Percentiles rank a stretch among this genome's conserved stretches.
Conservation (phyloP, 2,329 filamentous ascomycete species). For the Cladorrhinum sp. region DNA sequence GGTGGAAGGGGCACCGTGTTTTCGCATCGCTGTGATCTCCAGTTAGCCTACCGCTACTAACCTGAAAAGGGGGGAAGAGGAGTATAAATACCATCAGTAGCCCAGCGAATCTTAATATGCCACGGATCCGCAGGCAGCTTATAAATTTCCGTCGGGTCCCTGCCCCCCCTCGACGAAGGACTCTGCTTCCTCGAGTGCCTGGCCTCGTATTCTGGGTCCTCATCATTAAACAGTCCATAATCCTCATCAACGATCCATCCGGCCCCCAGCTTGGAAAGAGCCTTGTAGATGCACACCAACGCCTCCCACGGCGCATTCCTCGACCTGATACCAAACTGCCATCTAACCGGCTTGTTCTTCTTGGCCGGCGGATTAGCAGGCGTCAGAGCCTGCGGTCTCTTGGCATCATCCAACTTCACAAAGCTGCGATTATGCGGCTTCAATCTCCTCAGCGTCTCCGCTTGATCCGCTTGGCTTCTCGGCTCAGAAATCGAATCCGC, state of each 20-base stretch:
- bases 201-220: constrained; percentile 40
- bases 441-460: constrained; percentile 73
- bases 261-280: constrained; percentile 80
- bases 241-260: constrained; percentile 75
- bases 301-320: constrained; percentile 93
- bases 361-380: constrained; percentile 63
- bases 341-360: constrained; percentile 78
- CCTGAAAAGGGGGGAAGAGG: constrained; percentile 40
- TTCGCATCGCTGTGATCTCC: constrained; percentile 6
- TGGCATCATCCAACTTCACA: constrained; percentile 63
- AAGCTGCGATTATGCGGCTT: constrained; percentile 80
- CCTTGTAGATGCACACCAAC: constrained; percentile 91
- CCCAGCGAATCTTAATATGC: constrained; percentile 88
- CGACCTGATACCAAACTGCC: constrained; percentile 97
- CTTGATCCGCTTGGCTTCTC: constrained; percentile 70
- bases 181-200: constrained; percentile 28
- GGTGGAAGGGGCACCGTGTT: constrained; percentile 14
- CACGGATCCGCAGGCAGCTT: constrained; percentile 89
- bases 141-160: constrained; percentile 63
- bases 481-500: constrained; percentile 49
- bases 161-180: constrained; percentile 30
- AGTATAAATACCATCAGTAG: constrained; percentile 72
- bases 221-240: constrained; percentile 47
- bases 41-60: too few relatives aligned
- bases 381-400: constrained; percentile 60